Evolutionary conservation across 2,329 filamentous ascomycete genomes (phyloP).

Genomic region (Xylariomycetidae sp.): DNA sequence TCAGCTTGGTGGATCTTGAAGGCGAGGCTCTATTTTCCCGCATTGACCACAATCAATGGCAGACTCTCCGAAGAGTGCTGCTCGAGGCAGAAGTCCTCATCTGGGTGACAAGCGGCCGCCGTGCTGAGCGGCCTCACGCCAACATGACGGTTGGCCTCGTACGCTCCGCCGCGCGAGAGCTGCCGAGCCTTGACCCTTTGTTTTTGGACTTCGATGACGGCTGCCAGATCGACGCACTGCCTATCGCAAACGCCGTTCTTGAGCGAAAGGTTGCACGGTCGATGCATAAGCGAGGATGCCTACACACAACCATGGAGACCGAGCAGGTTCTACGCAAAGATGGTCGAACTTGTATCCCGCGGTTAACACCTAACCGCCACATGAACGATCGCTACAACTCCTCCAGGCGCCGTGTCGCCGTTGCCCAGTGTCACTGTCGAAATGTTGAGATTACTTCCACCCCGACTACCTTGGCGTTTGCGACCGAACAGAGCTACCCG

Average conservation of each 20-base stretch:
- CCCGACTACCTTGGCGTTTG: too few relatives aligned
- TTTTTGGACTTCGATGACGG: conserved; percentile 4
- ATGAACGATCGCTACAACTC: conserved; percentile 10
- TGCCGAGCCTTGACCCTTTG: conserved; percentile 1
- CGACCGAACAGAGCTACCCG: too few relatives aligned
- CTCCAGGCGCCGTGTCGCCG: not conserved
- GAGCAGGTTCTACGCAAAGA: not conserved
- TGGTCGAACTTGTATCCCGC: not conserved
- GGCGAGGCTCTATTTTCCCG: not conserved
- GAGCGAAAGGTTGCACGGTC: conserved; percentile 1
- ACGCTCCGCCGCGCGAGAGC: not conserved
- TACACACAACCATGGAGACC: conserved; percentile 2
- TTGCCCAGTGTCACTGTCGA: too few relatives aligned
- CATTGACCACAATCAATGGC: not conserved
- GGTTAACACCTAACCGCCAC: not conserved
- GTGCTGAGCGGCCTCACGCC: conserved; percentile 3
- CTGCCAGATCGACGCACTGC: too few relatives aligned
- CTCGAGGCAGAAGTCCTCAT: conserved; percentile 1
- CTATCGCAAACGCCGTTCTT: conserved; percentile 2
- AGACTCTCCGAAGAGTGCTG: not conserved
- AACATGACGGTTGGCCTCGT: conserved; percentile 9
- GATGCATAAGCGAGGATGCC: too few relatives aligned
- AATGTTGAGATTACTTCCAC: too few relatives aligned
- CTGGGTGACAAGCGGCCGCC: conserved; percentile 7
- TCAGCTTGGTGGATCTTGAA: conserved; percentile 5